Conservation (phyloP, 2,329 filamentous ascomycete genomes). For the Stachybotrys chartarum region DNA sequence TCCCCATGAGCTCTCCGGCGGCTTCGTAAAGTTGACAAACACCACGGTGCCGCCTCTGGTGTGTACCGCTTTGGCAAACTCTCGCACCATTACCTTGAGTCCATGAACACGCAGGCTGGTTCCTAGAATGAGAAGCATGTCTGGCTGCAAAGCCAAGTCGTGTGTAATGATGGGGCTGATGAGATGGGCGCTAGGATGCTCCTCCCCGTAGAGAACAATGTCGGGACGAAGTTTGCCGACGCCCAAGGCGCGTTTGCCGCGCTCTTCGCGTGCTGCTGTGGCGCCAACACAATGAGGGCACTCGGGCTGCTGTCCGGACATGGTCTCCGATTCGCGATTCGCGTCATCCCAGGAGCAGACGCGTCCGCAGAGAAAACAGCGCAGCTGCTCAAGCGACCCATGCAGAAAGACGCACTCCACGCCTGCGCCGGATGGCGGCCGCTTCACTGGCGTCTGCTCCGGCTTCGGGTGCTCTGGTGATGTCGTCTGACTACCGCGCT, state of each 20-base stretch:
- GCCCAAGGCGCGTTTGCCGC: conserved; percentile 59
- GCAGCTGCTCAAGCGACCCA: conserved; percentile 57
- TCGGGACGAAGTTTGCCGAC: conserved; percentile 64
- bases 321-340: conserved; percentile 45
- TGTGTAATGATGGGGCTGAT: conserved; percentile 63
- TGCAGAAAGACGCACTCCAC: conserved; percentile 66
- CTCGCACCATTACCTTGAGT: conserved; percentile 61
- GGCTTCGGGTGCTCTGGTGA: conserved; percentile 8
- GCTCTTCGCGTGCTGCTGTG: conserved; percentile 54
- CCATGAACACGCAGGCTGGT: conserved; percentile 67
- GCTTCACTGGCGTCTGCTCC: conserved; percentile 10
- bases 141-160: conserved; percentile 56
- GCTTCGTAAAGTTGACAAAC: conserved; percentile 68
- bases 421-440: conserved; percentile 29
- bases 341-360: conserved; percentile 54
- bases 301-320: conserved; percentile 58
- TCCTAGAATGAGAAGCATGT: conserved; percentile 62
- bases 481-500: not conserved
- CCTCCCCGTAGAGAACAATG: conserved; percentile 68
- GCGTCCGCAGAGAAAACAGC: conserved; percentile 56
- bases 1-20: conserved; percentile 64
- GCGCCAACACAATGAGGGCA: conserved; percentile 60
- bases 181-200: conserved; percentile 61
- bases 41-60: conserved; percentile 61
- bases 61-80: conserved; percentile 67